Percentiles rank a stretch among this genome's conserved stretches.
Conservation (phyloP, 192 early-diverging fungal genomes). For the Backusella sp. region DNA sequence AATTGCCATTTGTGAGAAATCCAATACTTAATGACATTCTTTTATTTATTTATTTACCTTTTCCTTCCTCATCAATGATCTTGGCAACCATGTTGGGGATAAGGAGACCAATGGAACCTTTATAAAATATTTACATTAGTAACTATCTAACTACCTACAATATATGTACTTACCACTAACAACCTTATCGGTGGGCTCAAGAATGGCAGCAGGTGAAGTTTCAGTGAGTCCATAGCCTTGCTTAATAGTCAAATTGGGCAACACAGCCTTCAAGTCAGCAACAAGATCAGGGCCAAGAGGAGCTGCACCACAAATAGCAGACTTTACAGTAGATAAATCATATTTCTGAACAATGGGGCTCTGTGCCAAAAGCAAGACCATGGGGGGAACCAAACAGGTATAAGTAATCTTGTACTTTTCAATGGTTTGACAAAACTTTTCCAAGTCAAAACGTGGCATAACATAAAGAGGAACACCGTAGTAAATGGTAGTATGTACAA, state of each 20-base stretch:
- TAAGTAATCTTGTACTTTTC: slow-evolving; percentile 63
- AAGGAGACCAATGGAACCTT: slow-evolving; percentile 66
- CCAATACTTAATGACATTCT: neutral
- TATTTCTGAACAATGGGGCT: slow-evolving; percentile 61
- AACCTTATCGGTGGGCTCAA: slow-evolving; percentile 24
- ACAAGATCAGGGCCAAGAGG: slow-evolving; percentile 56
- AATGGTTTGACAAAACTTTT: slow-evolving; percentile 67
- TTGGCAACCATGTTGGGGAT: slow-evolving; percentile 72
- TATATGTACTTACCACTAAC: slow-evolving; percentile 31
- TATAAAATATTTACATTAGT: neutral
- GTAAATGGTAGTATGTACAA: slow-evolving; percentile 8
- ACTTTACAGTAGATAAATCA: slow-evolving; percentile 54
- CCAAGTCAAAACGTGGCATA: slow-evolving; percentile 60
- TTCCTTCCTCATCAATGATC: slow-evolving; percentile 70
- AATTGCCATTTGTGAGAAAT: neutral
- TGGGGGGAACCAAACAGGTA: slow-evolving; percentile 82
- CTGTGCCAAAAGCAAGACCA: slow-evolving; percentile 63
- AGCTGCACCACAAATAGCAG: slow-evolving; percentile 61
- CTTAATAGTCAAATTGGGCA: slow-evolving; percentile 34
- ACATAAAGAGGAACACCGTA: slow-evolving; percentile 48
- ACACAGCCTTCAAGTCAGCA: slow-evolving; percentile 27
- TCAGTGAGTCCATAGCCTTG: slow-evolving; percentile 82
- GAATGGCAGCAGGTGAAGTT: slow-evolving; percentile 48
- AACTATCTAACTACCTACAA: neutral
- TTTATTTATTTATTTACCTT: slow-evolving; percentile 24